phyloP scores from a whole-genome alignment of 2,329 filamentous ascomycete species.

The Xylogone sp. region DNA sequence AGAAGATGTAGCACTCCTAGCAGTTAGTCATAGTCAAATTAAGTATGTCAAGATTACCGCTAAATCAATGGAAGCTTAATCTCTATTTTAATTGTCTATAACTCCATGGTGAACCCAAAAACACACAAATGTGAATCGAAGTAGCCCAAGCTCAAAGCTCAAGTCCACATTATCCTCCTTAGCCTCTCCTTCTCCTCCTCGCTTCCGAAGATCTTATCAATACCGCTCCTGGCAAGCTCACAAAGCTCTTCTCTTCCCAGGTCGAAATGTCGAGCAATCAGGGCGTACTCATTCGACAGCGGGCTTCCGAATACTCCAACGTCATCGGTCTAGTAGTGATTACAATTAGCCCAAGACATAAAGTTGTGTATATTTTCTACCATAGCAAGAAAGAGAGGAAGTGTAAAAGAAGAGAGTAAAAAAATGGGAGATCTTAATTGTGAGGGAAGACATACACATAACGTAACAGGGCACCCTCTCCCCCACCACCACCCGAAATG shows the following conservation, averaged over 20 bases:
- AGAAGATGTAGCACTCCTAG: no score
- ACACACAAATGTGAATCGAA: no score
- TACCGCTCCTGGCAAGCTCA: conserved; percentile 54
- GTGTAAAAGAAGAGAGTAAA: neutral
- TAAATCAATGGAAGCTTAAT: no score
- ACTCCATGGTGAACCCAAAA: no score
- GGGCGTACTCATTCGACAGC: conserved; percentile 71
- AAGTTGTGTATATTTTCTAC: no score
- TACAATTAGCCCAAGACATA: neutral
- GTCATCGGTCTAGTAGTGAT: conserved; percentile 65
- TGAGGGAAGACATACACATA: conserved; percentile 59
- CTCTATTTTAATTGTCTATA: no score
- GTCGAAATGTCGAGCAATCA: conserved; percentile 68
- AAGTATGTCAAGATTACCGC: no score
- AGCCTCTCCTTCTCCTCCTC: conserved; percentile 58
- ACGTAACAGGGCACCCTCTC: conserved; percentile 55
- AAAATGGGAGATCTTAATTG: no score
- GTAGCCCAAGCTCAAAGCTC: no score
- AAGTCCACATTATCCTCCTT: conserved; percentile 44
- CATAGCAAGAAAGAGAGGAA: neutral
- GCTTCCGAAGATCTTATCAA: conserved; percentile 64
- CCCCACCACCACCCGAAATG: conserved; percentile 75
- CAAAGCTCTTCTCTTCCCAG: conserved; percentile 47
- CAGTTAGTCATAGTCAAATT: no score
- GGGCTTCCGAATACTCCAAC: conserved; percentile 77